Percentiles rank a stretch among this genome's conserved stretches.
These are phyloP conservation scores for Fragilaria crotonensis DNA, from an alignment of 108 stramenopile species.

Conservation along the genomic window DNA sequence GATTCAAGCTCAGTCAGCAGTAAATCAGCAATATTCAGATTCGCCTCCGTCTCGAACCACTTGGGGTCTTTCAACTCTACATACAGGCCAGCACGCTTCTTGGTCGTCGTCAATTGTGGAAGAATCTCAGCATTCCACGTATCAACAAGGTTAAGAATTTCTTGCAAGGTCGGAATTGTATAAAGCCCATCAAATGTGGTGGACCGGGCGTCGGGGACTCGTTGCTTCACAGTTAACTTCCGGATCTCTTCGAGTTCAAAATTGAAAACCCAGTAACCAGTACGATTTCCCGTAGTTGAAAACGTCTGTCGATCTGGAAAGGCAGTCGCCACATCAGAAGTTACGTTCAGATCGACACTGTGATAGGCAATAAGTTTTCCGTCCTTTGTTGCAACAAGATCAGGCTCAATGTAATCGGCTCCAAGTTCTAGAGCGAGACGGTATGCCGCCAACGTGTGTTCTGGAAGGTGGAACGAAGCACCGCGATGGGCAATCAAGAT, in stretches of 20 bases:
- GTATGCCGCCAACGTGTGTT: conserved; percentile 67
- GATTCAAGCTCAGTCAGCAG: conserved; percentile 23
- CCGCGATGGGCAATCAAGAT: conserved; percentile 65
- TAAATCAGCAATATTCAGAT: conserved; percentile 24
- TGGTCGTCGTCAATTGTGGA: conserved; percentile 9
- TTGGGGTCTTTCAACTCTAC: conserved; percentile 39
- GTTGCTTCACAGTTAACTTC: conserved; percentile 38
- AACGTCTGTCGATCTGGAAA: conserved; percentile 28
- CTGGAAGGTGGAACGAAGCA: conserved; percentile 68
- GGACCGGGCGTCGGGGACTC: conserved; percentile 23
- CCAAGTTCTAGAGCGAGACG: conserved; percentile 73
- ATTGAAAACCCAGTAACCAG: conserved; percentile 55
- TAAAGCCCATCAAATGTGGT: conserved; percentile 46
- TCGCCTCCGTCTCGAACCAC: conserved; percentile 20
- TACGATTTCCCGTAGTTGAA: conserved; percentile 7
- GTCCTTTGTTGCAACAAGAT: conserved; percentile 59
- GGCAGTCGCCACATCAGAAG: conserved; percentile 53
- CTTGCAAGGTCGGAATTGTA: conserved; percentile 47
- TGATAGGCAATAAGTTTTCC: conserved; percentile 51
- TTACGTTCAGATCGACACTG: conserved; percentile 50
- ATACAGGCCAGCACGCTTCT: conserved; percentile 25
- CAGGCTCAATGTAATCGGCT: conserved; percentile 78
- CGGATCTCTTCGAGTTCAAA: conserved; percentile 63
- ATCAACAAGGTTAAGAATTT: conserved; percentile 49
- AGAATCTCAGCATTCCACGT: conserved; percentile 43